These are phyloP conservation scores for Suhomyces prunicola DNA, from an alignment of 805 yeast genomes.

Conservation along the genomic window DNA sequence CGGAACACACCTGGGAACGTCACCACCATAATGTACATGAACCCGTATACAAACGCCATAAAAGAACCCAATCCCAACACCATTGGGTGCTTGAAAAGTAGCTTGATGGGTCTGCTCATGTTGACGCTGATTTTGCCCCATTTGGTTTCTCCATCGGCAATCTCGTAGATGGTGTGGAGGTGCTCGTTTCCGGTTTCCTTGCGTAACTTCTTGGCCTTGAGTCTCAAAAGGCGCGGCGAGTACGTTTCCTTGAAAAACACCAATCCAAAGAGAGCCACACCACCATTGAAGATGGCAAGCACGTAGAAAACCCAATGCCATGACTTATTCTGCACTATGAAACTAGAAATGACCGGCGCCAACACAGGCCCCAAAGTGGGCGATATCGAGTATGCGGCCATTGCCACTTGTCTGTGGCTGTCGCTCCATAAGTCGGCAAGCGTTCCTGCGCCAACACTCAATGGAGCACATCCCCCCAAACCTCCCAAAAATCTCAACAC, in stretches of 20 bases:
- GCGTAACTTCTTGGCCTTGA: slow-evolving; percentile 26
- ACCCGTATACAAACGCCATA: slow-evolving; percentile 42
- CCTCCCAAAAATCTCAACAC: slow-evolving; percentile 36
- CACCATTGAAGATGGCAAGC: slow-evolving; percentile 33
- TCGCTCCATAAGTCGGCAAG: slow-evolving; percentile 37
- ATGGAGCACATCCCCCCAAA: slow-evolving; percentile 35
- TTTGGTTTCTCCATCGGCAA: slow-evolving; percentile 27
- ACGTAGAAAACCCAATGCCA: slow-evolving; percentile 41
- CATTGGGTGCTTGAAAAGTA: slow-evolving; percentile 36
- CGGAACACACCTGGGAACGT: slow-evolving; percentile 35
- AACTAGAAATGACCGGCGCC: slow-evolving; percentile 38
- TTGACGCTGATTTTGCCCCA: slow-evolving; percentile 20
- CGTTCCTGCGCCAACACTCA: slow-evolving; percentile 40
- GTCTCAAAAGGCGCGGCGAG: slow-evolving; percentile 30
- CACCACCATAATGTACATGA: slow-evolving; percentile 39
- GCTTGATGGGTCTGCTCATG: slow-evolving; percentile 31
- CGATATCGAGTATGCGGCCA: slow-evolving; percentile 36
- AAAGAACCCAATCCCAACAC: slow-evolving; percentile 38
- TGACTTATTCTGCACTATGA: slow-evolving; percentile 25
- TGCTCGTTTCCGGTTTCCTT: slow-evolving; percentile 34
- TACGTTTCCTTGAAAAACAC: slow-evolving; percentile 34
- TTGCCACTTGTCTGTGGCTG: slow-evolving; percentile 27
- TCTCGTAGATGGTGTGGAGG: slow-evolving; percentile 37
- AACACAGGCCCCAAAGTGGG: slow-evolving; percentile 39
- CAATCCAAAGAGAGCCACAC: slow-evolving; percentile 29